Evolutionary conservation across 306 rosid genomes (phyloP), one percentile per base, ranked within the genome.

Genomic region (Cucurbita maxima): DNA sequence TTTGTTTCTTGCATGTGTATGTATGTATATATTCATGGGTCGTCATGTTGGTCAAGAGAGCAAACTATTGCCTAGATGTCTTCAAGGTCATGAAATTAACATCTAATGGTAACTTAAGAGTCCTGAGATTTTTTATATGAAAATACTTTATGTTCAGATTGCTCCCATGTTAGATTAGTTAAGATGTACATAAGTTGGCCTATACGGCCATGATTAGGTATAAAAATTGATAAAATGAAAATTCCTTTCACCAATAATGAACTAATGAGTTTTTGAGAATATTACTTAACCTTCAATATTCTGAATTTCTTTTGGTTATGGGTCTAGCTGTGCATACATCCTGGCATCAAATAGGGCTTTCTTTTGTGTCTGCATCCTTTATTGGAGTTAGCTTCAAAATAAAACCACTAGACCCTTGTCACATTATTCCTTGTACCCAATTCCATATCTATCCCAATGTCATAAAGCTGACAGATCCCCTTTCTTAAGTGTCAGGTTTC

Each of bases 401-500:
- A 13, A 47, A 25, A 13, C 50, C 56, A 25, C 43, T 15, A 22
- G 11, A 50, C 38, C 57, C 8, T 68, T 12, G 44, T 22, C 41
- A 25, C 25, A 22, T 37, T 34, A 25, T 70, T 50, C 8, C 59
- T 51, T 34, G 74, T 47, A 25, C 59, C 44, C 44, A 13, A 50
- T 48, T 69, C 20, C 57, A 9, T 13, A 8, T 25, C 40, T 16
- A 48, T 53, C 55, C 71, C 73, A 43, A 25, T 52, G 19, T 58
- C 76, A 62, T 20, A 53, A 25, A 72, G 22, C 22, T 69, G 72
- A 19, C 37, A 56, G 45, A 7, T 57, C 47, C 56, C 16, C 54
- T 51, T 53, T 43, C 79, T 77, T 57, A 69, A 58, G 74, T 83
- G 74, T 71, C 71, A 84, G 85, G 75, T 76, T 71, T 80, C 38